phyloP scores from a whole-genome alignment of 768 basidiomycete genomes.

The Dentipellis fragilis region DNA sequence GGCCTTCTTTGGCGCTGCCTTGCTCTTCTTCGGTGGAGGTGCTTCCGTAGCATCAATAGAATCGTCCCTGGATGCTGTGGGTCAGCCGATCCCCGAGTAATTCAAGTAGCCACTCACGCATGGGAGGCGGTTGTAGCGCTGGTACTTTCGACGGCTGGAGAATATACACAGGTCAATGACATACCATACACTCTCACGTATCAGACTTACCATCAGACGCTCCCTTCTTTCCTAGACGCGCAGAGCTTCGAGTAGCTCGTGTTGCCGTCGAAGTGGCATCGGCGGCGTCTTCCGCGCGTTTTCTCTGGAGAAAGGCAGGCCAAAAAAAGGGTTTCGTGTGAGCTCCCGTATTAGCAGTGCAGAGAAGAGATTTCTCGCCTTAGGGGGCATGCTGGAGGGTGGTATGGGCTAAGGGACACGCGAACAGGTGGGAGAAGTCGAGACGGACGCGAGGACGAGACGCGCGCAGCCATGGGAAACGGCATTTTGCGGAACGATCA shows the following conservation, averaged over 20 bases:
- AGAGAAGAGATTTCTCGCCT: neutral
- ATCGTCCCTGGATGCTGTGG: too few species aligned
- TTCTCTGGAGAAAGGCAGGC: slow-evolving; percentile 34
- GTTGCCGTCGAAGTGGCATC: slow-evolving; percentile 24
- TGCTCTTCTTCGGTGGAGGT: slow-evolving; percentile 13
- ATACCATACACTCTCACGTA: neutral
- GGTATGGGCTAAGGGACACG: slow-evolving; percentile 4
- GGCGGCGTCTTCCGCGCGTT: slow-evolving; percentile 36
- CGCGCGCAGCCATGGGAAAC: neutral
- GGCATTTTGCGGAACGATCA: neutral
- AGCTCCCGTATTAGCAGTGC: neutral
- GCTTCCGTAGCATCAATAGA: neutral
- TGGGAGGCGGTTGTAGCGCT: too few species aligned
- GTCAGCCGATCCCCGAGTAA: too few species aligned
- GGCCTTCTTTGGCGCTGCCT: slow-evolving; percentile 11
- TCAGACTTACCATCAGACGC: slow-evolving; percentile 17
- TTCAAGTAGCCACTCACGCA: too few species aligned
- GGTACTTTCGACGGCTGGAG: too few species aligned
- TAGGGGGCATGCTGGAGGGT: slow-evolving; percentile 10
- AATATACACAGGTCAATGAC: too few species aligned
- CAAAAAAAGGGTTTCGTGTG: neutral
- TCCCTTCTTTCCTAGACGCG: slow-evolving; percentile 23
- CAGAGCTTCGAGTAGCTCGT: slow-evolving; percentile 37
- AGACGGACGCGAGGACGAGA: neutral
- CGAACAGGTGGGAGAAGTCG: neutral